Base-by-base conservation (phyloP, 2,329 filamentous ascomycete genomes). In the Aspergillus clavatus region DNA sequence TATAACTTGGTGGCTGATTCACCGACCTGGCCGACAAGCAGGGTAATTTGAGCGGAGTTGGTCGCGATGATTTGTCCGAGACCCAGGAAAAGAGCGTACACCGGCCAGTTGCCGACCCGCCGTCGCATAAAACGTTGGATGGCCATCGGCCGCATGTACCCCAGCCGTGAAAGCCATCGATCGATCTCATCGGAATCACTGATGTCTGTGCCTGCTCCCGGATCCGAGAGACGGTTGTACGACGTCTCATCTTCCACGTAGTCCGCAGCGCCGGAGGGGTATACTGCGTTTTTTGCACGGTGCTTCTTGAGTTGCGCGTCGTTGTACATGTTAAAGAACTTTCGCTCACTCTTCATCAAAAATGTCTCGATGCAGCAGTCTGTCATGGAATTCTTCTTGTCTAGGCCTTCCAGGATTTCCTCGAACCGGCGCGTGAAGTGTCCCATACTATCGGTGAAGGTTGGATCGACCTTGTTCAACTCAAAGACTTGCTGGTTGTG, bases 31-130 rank as follows among this genome's bases (percentile, higher is more conserved):
- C 81, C 82, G 0, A 79, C 81, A n/a, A 85, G 71, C n/a, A 85
- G 72, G 1, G 80, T 82, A 57, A 85, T 80, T 59, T 85, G 82
- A 62, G 83, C 83, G 0, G 79, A 83, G 63, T 82, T 83, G 46
- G 79, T 77, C 1, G 81, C 78, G 40, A 84, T 76, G 52, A 84
- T 78, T 55, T 83, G 80, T 19, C 78, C 77, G 27, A 82, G 69
- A 7, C 79, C 79, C n/a, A 83, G 72, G 38, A 83, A 69, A 49
- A 83, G 71, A 2, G 78, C 74, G 59, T 83, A 83, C 5, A 82
- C 58, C 0, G 80, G 81, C 80, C 80, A 83, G 53, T 82, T 78
- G 10, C 77, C 77, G 43, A 82, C 60, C 27, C 78, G 77, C 45
- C 72, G 68, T 46, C 76, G 71, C 63, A 82, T 72, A 49, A 73